Evolutionary conservation across 176 grass and related monocot species (phyloP), one percentile per base, ranked within the genome.

Genomic region (Oryza glumipatula): DNA sequence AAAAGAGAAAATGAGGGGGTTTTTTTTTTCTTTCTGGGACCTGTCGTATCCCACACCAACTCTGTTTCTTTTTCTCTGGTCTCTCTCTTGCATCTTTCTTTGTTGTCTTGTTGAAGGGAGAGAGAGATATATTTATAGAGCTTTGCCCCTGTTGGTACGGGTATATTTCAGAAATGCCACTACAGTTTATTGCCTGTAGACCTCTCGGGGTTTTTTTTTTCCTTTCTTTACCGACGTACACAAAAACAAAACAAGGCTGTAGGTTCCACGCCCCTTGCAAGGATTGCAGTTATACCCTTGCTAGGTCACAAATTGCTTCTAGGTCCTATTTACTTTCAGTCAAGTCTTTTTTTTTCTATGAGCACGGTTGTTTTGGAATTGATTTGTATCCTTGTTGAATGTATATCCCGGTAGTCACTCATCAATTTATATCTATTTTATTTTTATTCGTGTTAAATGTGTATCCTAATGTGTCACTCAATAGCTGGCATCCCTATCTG

Each of bases 1-100:
- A 38, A 38, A 38, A 38, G 36, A 61, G 21, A 39, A 83, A 74
- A 70, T 30, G 82, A 52, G 36, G 36, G 56, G 12, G 46, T 23
- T 73, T 82, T 81, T 67, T 82, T 81, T 67, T 88, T 39, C 39
- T 41, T 85, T 72, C 66, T 83, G 80, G 60, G 88, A 89, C 83
- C 72, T 93, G 88, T 95, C 90, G 86, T 93, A 82, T 91, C 88
- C 90, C 80, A 71, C 75, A 93, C 88, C 84, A 80, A 89, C 88
- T 80, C 66, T 82, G 74, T 85, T 83, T 74, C 16, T 17, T 77
- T 77, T 48, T 75, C 81, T 35, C 64, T 72, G 17, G 26, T 35
- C 68, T 91, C 69, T 68, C 33, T 74, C 38, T 46, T 60, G 23
- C 33, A 9, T 67, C 24, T 76, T 61, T 70, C 28, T 76, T 16